A percentile compares a stretch with the other conserved stretches of the same genome.
Evolutionary conservation across 768 basidiomycete genomes (phyloP).

Genomic region (Termitomyces sp.): DNA sequence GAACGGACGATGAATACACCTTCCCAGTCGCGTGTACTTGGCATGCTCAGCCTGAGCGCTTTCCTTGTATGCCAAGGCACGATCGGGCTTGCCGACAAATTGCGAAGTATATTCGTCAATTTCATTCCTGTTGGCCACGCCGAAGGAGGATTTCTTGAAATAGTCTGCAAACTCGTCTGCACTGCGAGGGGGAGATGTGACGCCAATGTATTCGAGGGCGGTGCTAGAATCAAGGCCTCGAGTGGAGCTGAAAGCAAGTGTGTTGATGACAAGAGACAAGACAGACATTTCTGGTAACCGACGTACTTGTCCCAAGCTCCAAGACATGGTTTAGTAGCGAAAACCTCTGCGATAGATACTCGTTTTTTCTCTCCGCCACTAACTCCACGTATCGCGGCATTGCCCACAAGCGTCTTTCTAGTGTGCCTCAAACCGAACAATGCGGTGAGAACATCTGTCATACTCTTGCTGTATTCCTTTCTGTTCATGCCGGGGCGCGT

Average conservation of each 20-base stretch:
- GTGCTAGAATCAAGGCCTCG: conserved; percentile 67
- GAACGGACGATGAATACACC: conserved; percentile 15
- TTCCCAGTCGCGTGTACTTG: conserved; percentile 33
- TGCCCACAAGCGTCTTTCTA: conserved; percentile 60
- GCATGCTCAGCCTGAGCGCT: conserved; percentile 53
- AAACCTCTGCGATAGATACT: conserved; percentile 61
- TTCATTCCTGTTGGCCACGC: conserved; percentile 40
- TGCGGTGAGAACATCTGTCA: conserved; percentile 55
- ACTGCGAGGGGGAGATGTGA: conserved; percentile 44
- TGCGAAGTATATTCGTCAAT: conserved; percentile 40
- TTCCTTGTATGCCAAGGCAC: conserved; percentile 37
- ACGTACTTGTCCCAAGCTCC: conserved; percentile 32
- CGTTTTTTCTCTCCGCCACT: conserved; percentile 56
- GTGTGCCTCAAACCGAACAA: conserved; percentile 79
- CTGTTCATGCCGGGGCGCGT: conserved; percentile 43
- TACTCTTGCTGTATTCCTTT: conserved; percentile 33
- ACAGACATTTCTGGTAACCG: neutral
- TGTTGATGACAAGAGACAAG: neutral
- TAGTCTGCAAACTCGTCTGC: conserved; percentile 55
- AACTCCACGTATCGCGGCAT: conserved; percentile 58
- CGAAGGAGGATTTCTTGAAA: conserved; percentile 38
- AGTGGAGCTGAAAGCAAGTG: conserved; percentile 44
- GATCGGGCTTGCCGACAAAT: conserved; percentile 42
- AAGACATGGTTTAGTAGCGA: conserved; percentile 55
- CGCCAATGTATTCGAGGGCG: conserved; percentile 65